These are phyloP conservation scores for Emmonsiellopsis sp. DNA, from an alignment of 2,329 filamentous ascomycete genomes.

Conservation along the genomic window DNA sequence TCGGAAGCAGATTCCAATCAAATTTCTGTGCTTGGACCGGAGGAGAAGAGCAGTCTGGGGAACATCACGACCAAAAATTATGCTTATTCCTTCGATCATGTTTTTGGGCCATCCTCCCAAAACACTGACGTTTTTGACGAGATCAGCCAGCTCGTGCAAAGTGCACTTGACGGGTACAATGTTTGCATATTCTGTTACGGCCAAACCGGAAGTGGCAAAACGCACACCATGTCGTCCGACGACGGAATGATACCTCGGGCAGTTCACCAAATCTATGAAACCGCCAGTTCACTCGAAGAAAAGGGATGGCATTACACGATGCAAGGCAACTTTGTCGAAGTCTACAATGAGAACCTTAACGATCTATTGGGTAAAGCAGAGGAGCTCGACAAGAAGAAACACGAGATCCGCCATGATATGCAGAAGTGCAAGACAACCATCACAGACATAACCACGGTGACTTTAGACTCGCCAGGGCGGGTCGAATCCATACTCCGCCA, in stretches of 20 bases:
- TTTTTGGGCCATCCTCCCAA: slow-evolving; percentile 67
- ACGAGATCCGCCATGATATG: slow-evolving; percentile 82
- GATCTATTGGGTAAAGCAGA: slow-evolving; percentile 70
- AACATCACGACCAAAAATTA: slow-evolving; percentile 68
- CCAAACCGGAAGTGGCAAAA: slow-evolving; percentile 95
- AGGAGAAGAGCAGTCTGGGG: slow-evolving; percentile 72
- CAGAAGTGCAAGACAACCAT: slow-evolving; percentile 72
- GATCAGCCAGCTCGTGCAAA: slow-evolving; percentile 93
- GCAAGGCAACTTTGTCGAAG: slow-evolving; percentile 91
- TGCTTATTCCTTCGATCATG: slow-evolving; percentile 84
- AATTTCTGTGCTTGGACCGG: slow-evolving; percentile 71
- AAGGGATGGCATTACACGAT: slow-evolving; percentile 94
- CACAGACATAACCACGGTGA: slow-evolving; percentile 66
- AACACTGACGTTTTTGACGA: slow-evolving; percentile 90
- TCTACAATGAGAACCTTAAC: slow-evolving; percentile 96
- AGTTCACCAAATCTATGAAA: slow-evolving; percentile 87
- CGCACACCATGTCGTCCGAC: slow-evolving; percentile 81
- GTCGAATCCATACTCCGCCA: slow-evolving; percentile 71
- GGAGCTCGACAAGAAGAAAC: slow-evolving; percentile 67
- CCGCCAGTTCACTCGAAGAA: slow-evolving; percentile 69
- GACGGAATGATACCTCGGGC: slow-evolving; percentile 95
- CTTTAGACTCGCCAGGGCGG: slow-evolving; percentile 66
- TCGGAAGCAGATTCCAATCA: slow-evolving; percentile 73
- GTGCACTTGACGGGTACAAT: slow-evolving; percentile 92
- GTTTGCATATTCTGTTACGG: slow-evolving; percentile 99